These are phyloP conservation scores for Hippophae gyantsensis DNA, from an alignment of 306 rosid species.

Conservation along the genomic window DNA sequence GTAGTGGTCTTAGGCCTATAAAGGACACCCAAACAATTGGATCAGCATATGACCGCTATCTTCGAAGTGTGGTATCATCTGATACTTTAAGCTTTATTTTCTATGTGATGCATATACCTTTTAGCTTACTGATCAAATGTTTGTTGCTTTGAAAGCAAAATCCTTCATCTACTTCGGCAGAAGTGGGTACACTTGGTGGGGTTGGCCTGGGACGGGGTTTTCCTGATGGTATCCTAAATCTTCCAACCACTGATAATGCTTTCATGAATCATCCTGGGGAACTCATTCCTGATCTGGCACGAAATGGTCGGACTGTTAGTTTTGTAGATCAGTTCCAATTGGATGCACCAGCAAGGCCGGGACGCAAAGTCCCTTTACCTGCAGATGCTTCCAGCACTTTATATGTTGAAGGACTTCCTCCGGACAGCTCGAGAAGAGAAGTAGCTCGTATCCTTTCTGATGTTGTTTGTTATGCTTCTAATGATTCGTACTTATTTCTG, in stretches of 20 bases:
- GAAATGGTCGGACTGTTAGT: slow-evolving; percentile 42
- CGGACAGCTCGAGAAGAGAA: slow-evolving; percentile 73
- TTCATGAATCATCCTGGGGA: slow-evolving; percentile 39
- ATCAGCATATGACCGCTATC: slow-evolving; percentile 88
- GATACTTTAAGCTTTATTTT: slow-evolving; percentile 12
- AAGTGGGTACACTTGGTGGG: slow-evolving; percentile 46
- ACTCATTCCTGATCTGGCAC: slow-evolving; percentile 43
- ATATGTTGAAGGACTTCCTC: slow-evolving; percentile 87
- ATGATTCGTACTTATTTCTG: slow-evolving; percentile 6
- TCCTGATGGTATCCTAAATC: slow-evolving; percentile 40
- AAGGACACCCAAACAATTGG: slow-evolving; percentile 61
- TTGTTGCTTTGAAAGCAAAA: slow-evolving; percentile 46
- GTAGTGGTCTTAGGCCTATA: slow-evolving; percentile 32
- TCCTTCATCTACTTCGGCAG: slow-evolving; percentile 57
- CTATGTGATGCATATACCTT: slow-evolving; percentile 13
- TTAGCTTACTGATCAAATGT: slow-evolving; percentile 24
- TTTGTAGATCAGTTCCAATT: slow-evolving; percentile 50
- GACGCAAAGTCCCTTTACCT: slow-evolving; percentile 68
- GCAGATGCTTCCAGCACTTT: slow-evolving; percentile 85
- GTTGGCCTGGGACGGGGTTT: slow-evolving; percentile 50
- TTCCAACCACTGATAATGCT: slow-evolving; percentile 47
- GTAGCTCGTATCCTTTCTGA: slow-evolving; percentile 79
- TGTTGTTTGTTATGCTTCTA: slow-evolving; percentile 5
- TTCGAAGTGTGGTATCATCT: slow-evolving; percentile 62
- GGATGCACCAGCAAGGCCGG: slow-evolving; percentile 51